Evolutionary conservation across 2,329 filamentous ascomycete genomes (phyloP), one percentile per base, ranked within the genome.

Genomic region (Curvularia sp.): DNA sequence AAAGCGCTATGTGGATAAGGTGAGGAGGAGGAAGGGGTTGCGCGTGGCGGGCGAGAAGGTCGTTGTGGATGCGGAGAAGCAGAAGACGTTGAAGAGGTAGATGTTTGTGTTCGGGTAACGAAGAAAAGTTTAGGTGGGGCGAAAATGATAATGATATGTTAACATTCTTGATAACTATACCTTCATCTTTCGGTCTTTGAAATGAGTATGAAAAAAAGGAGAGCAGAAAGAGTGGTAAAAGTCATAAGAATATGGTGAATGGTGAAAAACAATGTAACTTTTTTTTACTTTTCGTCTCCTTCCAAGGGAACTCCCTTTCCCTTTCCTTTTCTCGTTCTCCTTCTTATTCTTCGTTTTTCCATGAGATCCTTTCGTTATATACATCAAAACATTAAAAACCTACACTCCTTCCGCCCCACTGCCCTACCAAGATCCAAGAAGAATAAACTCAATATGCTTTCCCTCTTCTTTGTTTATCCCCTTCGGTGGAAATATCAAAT

Each of bases 1-100:
- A 24, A 97, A 96, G 86, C 82, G 91, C 74, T 98, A 98, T 82
- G 93, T 99, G 86, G 95, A 99, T 80, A 83, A 85, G 38, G 94
- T 99, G 41, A 83, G 95, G 72, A 85, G 83, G 74, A 85, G 93
- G 77, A 99, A 99, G 86, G 95, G 95, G 0, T 73, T 99, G 78
- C 79, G 96, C 67, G 89, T 99, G 3, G 88, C 89, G 80, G 86
- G 55, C 1, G 55, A 83, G 76, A 87, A 82, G 71, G 74, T 83
- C 44, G 89, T 92, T 41, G 89, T 88, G 61, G 91, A 95, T 82
- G 95, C 93, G 1, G 93, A 97, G 86, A 99, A 99, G 86, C 94
- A 89, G 81, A 89, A 88, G 82, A 89, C 86, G 33, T 71, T 89
- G 76, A 90, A 90, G 80, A 83, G 86, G 69, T 85, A 63, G 15